Evolutionary conservation across 371 early-diverging fungal species (phyloP), one percentile per base, ranked within the genome.

Genomic region (Mucor indicus): DNA sequence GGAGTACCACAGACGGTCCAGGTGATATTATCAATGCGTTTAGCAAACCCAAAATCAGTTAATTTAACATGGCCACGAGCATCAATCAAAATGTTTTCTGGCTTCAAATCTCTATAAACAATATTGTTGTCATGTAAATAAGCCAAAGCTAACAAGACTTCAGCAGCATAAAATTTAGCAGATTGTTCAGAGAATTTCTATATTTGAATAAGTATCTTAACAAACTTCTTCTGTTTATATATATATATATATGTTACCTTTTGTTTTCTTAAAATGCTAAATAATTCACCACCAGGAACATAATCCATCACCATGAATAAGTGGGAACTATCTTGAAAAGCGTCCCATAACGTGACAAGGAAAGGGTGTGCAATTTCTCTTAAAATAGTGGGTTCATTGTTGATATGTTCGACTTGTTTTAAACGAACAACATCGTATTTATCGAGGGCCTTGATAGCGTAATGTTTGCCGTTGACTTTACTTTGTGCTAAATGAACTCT

Each of bases 1-100:
- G 99, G 99, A 10, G 99, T 99, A 16, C 99, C 99, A 62, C 98
- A 98, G 17, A 98, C 81, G 4, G 97, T 96, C 92, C 93, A 93
- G 10, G 96, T 96, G 45, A 86, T 82, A 57, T 95, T 90, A 9
- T 89, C 85, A 0, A 97, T 89, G 51, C 88, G 77, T 63, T 98
- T 98, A 38, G 98, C 96, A 75, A 99, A 98, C 3, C 99, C 99
- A 77, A 99, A 96, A 68, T 99, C 99, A 4, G 97, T 95, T 43
- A 99, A 86, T 73, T 96, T 96, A 63, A 99, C 90, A 70, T 99
- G 95, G 3, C 99, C 99, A 49, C 77, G 72, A 16, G 75, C 67
- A 56, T 89, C 92, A 48, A 98, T 70, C 36, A 98, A 60, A 39
- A 97, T 71, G 64, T 97, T 97, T 71, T 88, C 93, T 6, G 97